Evolutionary conservation across 1,139 yeast species (phyloP).

Genomic region (Suhomyces terraborum): DNA sequence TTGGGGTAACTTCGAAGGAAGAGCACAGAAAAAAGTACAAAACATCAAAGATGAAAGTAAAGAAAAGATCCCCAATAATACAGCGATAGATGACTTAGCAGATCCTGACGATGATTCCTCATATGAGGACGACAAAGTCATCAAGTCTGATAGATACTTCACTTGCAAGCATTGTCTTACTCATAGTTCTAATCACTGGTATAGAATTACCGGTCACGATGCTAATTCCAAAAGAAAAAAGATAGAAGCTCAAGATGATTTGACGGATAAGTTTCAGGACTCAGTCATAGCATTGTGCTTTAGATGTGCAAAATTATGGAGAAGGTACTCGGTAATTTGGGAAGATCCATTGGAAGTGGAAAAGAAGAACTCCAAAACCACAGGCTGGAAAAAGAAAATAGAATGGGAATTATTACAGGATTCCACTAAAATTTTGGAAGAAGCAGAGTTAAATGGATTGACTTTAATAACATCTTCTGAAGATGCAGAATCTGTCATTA

Average conservation of each 20-base stretch:
- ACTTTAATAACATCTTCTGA: conserved; percentile 12
- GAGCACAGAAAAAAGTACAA: conserved; percentile 57
- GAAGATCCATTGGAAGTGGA: conserved; percentile 73
- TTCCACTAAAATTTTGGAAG: conserved; percentile 56
- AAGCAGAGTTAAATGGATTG: conserved; percentile 29
- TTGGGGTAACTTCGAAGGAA: conserved; percentile 83
- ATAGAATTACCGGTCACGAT: conserved; percentile 66
- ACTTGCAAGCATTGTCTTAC: conserved; percentile 70
- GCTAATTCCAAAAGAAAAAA: conserved; percentile 23
- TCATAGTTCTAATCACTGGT: conserved; percentile 61
- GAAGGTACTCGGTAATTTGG: conserved; percentile 91
- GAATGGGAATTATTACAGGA: conserved; percentile 78
- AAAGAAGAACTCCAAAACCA: conserved; percentile 42
- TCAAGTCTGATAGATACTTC: conserved; percentile 36
- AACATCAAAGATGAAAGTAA: conserved; percentile 34
- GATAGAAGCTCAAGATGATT: conserved; percentile 26
- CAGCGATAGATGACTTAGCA: conserved; percentile 43
- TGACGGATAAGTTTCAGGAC: conserved; percentile 20
- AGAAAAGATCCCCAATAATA: conserved; percentile 18
- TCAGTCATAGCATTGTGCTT: conserved; percentile 64
- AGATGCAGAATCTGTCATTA: conserved; percentile 5
- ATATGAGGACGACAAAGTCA: conserved; percentile 56
- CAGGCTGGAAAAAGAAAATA: conserved; percentile 59
- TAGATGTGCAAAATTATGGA: conserved; percentile 89
- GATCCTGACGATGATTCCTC: conserved; percentile 74